These are phyloP conservation scores for Blastocystis hominis DNA, from an alignment of 352 stramenopile genomes.

Conservation along the genomic window DNA sequence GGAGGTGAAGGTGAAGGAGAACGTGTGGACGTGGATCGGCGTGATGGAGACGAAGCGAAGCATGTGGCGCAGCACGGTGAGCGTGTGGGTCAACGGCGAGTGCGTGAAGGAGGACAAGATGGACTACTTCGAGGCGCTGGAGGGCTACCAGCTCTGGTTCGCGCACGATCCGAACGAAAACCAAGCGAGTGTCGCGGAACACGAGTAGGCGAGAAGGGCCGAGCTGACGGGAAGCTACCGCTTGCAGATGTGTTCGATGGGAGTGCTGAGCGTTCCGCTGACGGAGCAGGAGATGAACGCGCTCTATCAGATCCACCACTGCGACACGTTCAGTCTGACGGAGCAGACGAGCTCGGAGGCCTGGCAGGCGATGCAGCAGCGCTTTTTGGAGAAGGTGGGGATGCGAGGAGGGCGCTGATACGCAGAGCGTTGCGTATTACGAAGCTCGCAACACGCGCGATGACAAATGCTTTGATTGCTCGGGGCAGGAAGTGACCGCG, in stretches of 20 bases:
- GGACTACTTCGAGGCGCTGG: slow-evolving; percentile 4
- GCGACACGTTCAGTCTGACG: background rate
- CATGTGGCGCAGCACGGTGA: slow-evolving; percentile 41
- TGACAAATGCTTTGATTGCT: slow-evolving; percentile 22
- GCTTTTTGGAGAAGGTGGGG: background rate
- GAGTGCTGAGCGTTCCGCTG: background rate
- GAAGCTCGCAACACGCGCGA: slow-evolving; percentile 49
- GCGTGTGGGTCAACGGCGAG: background rate
- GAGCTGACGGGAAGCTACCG: slow-evolving; percentile 31
- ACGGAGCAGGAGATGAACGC: slow-evolving; percentile 16
- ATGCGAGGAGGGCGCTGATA: background rate
- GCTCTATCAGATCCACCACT: slow-evolving; percentile 23
- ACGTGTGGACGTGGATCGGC: slow-evolving; percentile 35
- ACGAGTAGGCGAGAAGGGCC: background rate
- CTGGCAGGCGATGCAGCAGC: slow-evolving; percentile 20
- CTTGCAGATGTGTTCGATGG: slow-evolving; percentile 51
- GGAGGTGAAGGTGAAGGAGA: background rate
- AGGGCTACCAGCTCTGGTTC: background rate
- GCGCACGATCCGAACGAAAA: background rate
- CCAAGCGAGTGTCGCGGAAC: background rate
- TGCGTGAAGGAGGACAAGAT: slow-evolving; percentile 35
- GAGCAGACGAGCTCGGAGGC: background rate
- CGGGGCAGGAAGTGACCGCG: background rate
- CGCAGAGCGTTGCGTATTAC: slow-evolving; percentile 9
- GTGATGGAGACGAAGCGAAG: slow-evolving; percentile 32